phyloP scores from a whole-genome alignment of 345 rosid genomes.

The Limnanthes douglasii region DNA sequence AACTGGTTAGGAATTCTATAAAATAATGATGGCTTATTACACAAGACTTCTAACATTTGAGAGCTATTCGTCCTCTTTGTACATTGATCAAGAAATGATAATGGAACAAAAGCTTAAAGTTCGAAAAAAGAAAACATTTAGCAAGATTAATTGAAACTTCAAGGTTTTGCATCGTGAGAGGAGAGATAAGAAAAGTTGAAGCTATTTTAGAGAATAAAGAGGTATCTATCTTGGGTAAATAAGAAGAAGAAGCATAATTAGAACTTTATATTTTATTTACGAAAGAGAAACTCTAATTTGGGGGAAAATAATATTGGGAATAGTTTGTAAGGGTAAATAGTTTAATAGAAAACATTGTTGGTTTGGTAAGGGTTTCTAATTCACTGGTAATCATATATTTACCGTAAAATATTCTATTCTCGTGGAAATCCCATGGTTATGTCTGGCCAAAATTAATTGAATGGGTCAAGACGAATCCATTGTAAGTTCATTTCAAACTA shows the following conservation, averaged over 20 bases:
- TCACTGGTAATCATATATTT: too few species aligned
- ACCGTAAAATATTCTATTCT: too few species aligned
- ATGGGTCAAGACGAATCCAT: too few species aligned
- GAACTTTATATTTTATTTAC: too few species aligned
- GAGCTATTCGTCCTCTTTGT: constrained; percentile 7
- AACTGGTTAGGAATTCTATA: constrained; percentile 73
- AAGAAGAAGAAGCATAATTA: constrained; percentile 2
- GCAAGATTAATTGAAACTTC: constrained; percentile 14
- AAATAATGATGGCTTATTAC: constrained; percentile 23
- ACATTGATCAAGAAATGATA: constrained; percentile 11
- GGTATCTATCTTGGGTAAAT: constrained; percentile 5
- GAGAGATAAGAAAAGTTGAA: constrained; percentile 30
- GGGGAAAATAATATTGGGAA: too few species aligned
- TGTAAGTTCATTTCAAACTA: too few species aligned
- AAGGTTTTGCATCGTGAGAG: constrained; percentile 20
- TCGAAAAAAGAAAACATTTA: constrained; percentile 30
- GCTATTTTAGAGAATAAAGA: constrained; percentile 29
- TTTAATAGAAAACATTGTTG: too few species aligned
- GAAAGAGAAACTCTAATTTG: too few species aligned
- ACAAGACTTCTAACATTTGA: constrained; percentile 17
- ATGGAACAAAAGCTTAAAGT: constrained; percentile 17
- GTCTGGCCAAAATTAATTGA: too few species aligned
- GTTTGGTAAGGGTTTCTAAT: too few species aligned
- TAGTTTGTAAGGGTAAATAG: too few species aligned
- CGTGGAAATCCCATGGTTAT: too few species aligned